Conservation (phyloP, 2,329 filamentous ascomycete species). For the Claviceps monticola region DNA sequence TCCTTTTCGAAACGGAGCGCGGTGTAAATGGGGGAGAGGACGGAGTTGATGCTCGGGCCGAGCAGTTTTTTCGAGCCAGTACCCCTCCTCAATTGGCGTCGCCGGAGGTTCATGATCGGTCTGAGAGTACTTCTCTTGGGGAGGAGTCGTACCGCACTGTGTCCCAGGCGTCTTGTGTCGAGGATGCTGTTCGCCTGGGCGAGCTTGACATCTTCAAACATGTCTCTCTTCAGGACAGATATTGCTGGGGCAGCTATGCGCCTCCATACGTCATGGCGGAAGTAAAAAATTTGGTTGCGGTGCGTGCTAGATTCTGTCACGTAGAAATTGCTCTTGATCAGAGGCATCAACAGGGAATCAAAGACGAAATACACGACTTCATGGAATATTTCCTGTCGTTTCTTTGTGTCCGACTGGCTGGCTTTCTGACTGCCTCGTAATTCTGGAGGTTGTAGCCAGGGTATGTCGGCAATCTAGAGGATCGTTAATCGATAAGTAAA, state of each 20-base stretch:
- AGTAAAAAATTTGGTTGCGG: conserved; percentile 77
- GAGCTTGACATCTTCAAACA: conserved; percentile 65
- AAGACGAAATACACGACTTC: conserved; percentile 90
- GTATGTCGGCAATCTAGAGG: conserved; percentile 47
- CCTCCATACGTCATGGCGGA: conserved; percentile 86
- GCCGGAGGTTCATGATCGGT: conserved; percentile 75
- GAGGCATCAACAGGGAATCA: conserved; percentile 78
- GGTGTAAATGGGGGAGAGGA: conserved; percentile 60
- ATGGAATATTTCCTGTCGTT: conserved; percentile 63
- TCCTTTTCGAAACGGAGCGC: conserved; percentile 64
- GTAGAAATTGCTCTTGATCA: conserved; percentile 81
- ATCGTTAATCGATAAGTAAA: neutral
- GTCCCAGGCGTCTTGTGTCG: conserved; percentile 52
- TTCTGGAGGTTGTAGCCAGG: conserved; percentile 55
- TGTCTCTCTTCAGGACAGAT: conserved; percentile 47
- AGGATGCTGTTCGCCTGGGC: conserved; percentile 44
- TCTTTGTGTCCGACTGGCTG: conserved; percentile 56
- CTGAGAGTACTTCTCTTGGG: conserved; percentile 67
- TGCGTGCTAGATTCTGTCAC: conserved; percentile 80
- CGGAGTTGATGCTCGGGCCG: conserved; percentile 26
- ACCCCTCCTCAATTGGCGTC: conserved; percentile 37
- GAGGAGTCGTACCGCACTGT: conserved; percentile 64
- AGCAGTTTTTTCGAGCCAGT: conserved; percentile 57
- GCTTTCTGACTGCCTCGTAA: conserved; percentile 35
- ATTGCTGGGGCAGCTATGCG: conserved; percentile 62